Evolutionary conservation across 108 stramenopile genomes (phyloP).

Genomic region (Skeletonema marinoi): DNA sequence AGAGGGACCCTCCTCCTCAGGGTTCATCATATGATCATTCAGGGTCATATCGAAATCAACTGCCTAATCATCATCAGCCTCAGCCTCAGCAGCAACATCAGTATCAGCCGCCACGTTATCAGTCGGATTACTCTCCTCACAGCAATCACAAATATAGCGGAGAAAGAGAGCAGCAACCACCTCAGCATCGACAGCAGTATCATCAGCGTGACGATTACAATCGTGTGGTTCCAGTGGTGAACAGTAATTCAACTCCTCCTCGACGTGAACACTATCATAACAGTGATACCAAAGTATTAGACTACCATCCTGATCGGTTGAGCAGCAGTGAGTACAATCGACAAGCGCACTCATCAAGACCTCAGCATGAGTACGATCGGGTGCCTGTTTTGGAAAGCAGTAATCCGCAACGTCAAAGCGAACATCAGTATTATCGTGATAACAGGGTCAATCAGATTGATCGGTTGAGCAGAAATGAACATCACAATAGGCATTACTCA

Average conservation of each 20-base stretch:
- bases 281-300: neutral
- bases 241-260: neutral
- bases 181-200: neutral
- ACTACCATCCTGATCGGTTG: neutral
- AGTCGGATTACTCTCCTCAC: neutral
- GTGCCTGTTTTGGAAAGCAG: neutral
- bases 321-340: neutral
- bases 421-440: neutral
- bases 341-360: neutral
- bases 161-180: conserved; percentile 2
- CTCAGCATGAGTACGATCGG: neutral
- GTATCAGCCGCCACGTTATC: neutral
- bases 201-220: neutral
- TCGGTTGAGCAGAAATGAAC: neutral
- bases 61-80: neutral
- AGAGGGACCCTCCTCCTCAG: conserved; percentile 6
- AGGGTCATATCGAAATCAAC: neutral
- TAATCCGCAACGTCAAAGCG: neutral
- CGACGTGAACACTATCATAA: neutral
- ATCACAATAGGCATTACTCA: neutral
- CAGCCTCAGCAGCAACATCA: neutral
- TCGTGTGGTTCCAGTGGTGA: neutral
- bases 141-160: neutral
- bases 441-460: neutral
- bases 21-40: neutral